Percentiles rank a stretch among this genome's conserved stretches.
These are phyloP conservation scores for Castanea sativa DNA, from an alignment of 306 rosid species.

Conservation along the genomic window DNA sequence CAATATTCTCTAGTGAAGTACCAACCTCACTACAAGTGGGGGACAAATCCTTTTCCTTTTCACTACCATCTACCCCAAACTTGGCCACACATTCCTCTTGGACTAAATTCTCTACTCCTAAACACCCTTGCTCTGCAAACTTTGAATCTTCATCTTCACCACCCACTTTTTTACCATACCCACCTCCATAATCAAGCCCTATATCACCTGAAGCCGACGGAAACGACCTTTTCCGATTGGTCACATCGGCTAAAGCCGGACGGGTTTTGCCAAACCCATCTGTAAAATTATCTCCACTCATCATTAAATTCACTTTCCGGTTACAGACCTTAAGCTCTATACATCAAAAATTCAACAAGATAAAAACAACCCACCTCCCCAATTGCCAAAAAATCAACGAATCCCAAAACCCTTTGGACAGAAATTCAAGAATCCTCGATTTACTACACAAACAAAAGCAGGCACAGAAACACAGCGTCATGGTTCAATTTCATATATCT, in stretches of 20 bases:
- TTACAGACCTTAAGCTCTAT: constrained; percentile 8
- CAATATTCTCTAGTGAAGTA: constrained; percentile 8
- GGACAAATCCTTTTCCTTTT: constrained; percentile 15
- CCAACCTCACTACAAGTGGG: constrained; percentile 25
- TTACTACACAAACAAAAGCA: neutral
- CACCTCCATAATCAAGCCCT: constrained; percentile 26
- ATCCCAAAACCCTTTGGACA: neutral
- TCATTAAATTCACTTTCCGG: constrained; percentile 24
- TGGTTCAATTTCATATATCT: neutral
- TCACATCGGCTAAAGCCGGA: constrained; percentile 48
- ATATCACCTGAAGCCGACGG: constrained; percentile 39
- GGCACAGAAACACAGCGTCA: neutral
- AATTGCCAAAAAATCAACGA: neutral
- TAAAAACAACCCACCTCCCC: constrained; percentile 2
- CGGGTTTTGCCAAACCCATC: constrained; percentile 44
- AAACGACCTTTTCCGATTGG: constrained; percentile 64
- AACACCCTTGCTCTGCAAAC: constrained; percentile 32
- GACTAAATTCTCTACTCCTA: constrained; percentile 26
- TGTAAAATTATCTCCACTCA: constrained; percentile 40
- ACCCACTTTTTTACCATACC: neutral
- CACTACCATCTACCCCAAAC: constrained; percentile 1
- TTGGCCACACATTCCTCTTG: constrained; percentile 23
- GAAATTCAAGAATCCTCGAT: neutral
- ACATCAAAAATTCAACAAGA: neutral
- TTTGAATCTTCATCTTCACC: constrained; percentile 21